Conservation (phyloP, 2,329 filamentous ascomycete genomes). For the Pyrenophora teres region DNA sequence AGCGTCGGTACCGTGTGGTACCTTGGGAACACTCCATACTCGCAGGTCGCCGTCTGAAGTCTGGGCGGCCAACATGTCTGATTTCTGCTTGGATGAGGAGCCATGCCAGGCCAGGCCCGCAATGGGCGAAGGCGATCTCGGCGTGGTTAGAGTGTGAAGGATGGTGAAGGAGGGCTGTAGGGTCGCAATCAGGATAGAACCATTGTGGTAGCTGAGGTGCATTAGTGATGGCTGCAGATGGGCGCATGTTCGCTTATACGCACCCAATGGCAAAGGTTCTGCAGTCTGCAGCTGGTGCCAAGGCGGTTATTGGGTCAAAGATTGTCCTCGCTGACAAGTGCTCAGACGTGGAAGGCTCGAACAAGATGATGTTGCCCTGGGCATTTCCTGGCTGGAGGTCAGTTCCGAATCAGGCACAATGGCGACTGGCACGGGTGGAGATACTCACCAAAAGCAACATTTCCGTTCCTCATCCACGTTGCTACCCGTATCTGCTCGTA, state of each 20-base stretch:
- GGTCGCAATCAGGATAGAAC: constrained; percentile 86
- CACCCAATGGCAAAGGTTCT: constrained; percentile 96
- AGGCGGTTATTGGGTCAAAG: constrained; percentile 90
- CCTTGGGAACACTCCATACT: constrained; percentile 95
- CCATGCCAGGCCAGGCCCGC: constrained; percentile 92
- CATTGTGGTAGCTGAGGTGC: constrained; percentile 80
- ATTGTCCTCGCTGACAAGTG: constrained; percentile 90
- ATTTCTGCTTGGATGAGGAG: constrained; percentile 92
- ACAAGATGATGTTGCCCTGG: constrained; percentile 91
- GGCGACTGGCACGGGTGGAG: neutral
- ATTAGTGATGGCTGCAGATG: constrained; percentile 21
- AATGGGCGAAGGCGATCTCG: constrained; percentile 82
- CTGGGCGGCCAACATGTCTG: constrained; percentile 95
- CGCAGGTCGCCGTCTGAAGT: constrained; percentile 88
- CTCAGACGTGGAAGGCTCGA: constrained; percentile 90
- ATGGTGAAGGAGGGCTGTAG: constrained; percentile 93
- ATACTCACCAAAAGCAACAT: constrained; percentile 89
- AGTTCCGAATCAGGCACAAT: constrained; percentile 16
- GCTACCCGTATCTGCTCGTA: constrained; percentile 86
- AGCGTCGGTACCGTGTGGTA: constrained; percentile 67
- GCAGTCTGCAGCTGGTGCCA: constrained; percentile 88
- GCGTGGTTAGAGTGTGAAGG: constrained; percentile 86
- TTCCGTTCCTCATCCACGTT: constrained; percentile 95
- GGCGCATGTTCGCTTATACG: constrained; percentile 27
- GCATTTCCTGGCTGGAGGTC: constrained; percentile 69